Evolutionary conservation across 75 land plant species (phyloP).

Genomic region (Sequoia sempervirens): DNA sequence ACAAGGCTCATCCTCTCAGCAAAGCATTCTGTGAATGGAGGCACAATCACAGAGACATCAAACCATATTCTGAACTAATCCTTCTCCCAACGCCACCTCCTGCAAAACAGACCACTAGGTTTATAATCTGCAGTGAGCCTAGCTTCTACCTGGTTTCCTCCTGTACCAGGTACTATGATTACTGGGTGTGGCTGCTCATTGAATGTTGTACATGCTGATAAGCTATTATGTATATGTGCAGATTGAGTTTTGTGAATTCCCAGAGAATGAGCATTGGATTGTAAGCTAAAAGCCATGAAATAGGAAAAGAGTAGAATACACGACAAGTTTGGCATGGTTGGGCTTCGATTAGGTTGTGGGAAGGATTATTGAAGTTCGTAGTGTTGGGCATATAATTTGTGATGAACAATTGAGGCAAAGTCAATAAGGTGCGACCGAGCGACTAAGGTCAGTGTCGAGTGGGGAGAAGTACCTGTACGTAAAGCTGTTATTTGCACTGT

Average conservation of each 20-base stretch:
- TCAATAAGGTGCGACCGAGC: background rate
- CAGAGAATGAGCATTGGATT: background rate
- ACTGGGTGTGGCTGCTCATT: constrained; percentile 44
- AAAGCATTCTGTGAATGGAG: constrained; percentile 82
- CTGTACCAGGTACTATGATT: constrained; percentile 78
- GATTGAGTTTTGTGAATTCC: background rate
- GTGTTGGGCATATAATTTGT: background rate
- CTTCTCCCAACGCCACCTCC: constrained; percentile 19
- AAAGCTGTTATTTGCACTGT: no score
- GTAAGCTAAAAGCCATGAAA: background rate
- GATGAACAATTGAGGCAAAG: background rate
- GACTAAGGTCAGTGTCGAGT: background rate
- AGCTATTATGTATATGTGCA: background rate
- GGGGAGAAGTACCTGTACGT: background rate
- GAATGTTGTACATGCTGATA: background rate
- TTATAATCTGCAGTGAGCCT: constrained; percentile 59
- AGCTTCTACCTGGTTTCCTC: constrained; percentile 93
- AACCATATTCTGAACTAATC: constrained; percentile 87
- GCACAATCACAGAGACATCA: constrained; percentile 52
- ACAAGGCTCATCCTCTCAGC: constrained; percentile 62
- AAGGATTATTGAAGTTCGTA: background rate
- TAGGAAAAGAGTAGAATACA: background rate
- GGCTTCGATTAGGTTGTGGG: background rate
- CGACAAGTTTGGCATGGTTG: background rate
- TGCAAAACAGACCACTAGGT: constrained; percentile 54